A percentile compares a stretch with the other conserved stretches of the same genome.
phyloP scores from a whole-genome alignment of 1,284 basidiomycete species.

The Ceratobasidium sp. region DNA sequence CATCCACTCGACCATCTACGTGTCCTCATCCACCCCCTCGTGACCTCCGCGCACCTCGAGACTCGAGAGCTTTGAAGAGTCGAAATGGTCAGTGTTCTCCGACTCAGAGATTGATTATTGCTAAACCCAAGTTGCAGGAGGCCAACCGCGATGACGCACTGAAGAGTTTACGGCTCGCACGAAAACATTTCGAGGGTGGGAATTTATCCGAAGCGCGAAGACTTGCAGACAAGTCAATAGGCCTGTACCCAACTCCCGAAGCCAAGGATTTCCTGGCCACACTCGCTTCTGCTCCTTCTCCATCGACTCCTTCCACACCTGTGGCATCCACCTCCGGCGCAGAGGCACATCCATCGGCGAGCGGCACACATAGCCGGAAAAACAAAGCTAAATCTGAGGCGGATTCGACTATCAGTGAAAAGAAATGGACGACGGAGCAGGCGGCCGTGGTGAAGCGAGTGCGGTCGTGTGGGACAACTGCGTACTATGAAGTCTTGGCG shows the following conservation, averaged over 20 bases:
- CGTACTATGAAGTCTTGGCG: conserved; percentile 93
- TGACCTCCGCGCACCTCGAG: neutral
- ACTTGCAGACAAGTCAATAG: conserved; percentile 89
- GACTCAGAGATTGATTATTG: neutral
- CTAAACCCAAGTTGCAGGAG: conserved; percentile 51
- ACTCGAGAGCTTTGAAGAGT: neutral
- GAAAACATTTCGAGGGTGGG: conserved; percentile 71
- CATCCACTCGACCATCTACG: conserved; percentile 37
- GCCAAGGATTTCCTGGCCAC: conserved; percentile 70
- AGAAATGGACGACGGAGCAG: conserved; percentile 89
- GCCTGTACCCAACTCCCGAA: conserved; percentile 83
- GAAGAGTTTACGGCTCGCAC: conserved; percentile 78
- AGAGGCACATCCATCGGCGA: conserved; percentile 71
- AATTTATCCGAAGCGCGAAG: conserved; percentile 74
- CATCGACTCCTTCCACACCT: conserved; percentile 56
- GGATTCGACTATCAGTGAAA: conserved; percentile 54
- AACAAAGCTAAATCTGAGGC: conserved; percentile 49
- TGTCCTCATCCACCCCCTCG: conserved; percentile 41
- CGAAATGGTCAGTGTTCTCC: conserved; percentile 3
- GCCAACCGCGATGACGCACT: conserved; percentile 89
- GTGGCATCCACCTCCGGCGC: conserved; percentile 52
- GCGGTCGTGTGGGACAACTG: conserved; percentile 80
- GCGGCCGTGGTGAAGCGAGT: conserved; percentile 86
- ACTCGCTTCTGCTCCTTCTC: conserved; percentile 51
- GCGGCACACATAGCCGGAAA: conserved; percentile 63